Evolutionary conservation across 257 asterid species (phyloP), one percentile per base, ranked within the genome.

Genomic region (Primulina eburnea): DNA sequence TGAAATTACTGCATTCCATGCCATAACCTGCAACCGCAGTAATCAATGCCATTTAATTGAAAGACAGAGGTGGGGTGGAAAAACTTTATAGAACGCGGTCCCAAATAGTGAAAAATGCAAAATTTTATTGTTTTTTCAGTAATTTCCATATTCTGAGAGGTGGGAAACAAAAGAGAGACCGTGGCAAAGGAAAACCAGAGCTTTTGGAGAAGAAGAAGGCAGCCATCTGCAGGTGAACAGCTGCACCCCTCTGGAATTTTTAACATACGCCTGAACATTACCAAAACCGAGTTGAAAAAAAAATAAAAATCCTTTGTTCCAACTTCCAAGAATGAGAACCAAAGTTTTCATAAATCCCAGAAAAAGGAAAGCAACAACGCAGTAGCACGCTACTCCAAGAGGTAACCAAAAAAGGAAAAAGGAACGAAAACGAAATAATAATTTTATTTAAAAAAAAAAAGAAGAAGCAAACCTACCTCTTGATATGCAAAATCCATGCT

Each of bases 1-100:
- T 94, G 92, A 87, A 94, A 71, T 86, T 82, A 75, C 99, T 86
- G 96, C 99, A 94, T 66, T 94, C 99, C 99, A 91, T 89, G 68
- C 97, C 99, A 76, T 94, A 94, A 52, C 98, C 98, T 92, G 92
- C 81, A 89, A 79, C 59, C 68, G 7, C 75, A 76, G 60, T 52
- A 63, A 87, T 60, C 73, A 79, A 73, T 69, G 76, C 16, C 78
- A 77, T 73, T 75, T 68, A 70, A 67, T 77, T 60, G 52, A 8
- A 60, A 30, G 20, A 11, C 64, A 64, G 26, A 9, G 56, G 65
- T 5, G 26, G 0, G 24, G 24, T 21, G 2, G 2, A 33, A 18
- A 26, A 32, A 43, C 8, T 38, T 14, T 38, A 70, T 73, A 57
- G 21, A 50, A 50, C 7, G 56, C 56, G 56, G 21, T 50, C 56